Evolutionary conservation across 2,329 filamentous ascomycete genomes (phyloP), one percentile per base, ranked within the genome.

Genomic region (Mycocentrospora acerina): DNA sequence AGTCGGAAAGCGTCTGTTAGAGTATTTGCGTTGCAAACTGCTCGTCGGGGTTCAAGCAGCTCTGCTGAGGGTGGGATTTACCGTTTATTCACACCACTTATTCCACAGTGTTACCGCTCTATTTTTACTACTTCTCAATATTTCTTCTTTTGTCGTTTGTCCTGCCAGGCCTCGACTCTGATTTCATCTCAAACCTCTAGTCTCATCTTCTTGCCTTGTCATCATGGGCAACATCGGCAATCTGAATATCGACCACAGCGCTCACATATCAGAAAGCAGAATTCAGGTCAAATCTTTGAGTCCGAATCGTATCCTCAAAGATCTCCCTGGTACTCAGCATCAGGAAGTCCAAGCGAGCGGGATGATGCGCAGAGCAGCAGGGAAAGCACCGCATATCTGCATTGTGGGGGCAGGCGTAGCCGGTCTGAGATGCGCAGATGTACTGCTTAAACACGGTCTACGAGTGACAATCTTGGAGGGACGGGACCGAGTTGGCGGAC

Each of bases 351-450:
- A 55, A 14, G 47, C 53, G 14, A 35, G 39, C 18, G 53, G 42
- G 7, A 66, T 66, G 55, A 48, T 68, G 16, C 53, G 59, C 9
- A 57, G 62, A 44, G 46, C 50, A 13, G 51, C 56, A 16, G 63
- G 60, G 17, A 67, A 63, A 36, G 64, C 57, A 29, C 77, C 78
- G 7, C 80, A 81, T 46, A 67, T 88, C 27, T 81, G 79, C 22
- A 71, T 90, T n/a, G 68, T 90, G 26, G 86, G 85, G 13, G 85
- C 83, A 26, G 85, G 85, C 4, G 72, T 88, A 17, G 76, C 85
- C 5, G 85, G 85, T 0, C 71, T 90, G n/a, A 75, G 84, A 46
- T 86, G 83, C 57, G 83, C 85, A 35, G 82, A 87, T 48, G 63
- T 88, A 2, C 69, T 90, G 0, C 67, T 86, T 2, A 74, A 78